These are phyloP conservation scores for Scedosporium aurantiacum DNA, from an alignment of 2,329 filamentous ascomycete genomes.

Conservation along the genomic window DNA sequence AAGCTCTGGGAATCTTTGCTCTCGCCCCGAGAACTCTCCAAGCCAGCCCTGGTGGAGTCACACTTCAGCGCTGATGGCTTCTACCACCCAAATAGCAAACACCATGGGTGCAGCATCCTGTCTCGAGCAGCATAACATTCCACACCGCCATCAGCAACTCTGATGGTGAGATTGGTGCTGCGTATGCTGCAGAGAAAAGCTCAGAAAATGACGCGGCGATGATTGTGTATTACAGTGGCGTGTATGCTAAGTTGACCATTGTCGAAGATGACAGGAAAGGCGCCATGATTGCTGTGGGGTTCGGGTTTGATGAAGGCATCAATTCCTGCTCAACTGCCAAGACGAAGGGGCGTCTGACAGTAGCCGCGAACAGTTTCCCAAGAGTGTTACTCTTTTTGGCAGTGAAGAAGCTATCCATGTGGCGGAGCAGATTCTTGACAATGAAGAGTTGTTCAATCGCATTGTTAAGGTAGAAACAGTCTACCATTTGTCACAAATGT, in stretches of 20 bases:
- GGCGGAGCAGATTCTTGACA: background rate
- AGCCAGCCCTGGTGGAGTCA: constrained; percentile 29
- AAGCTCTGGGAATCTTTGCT: constrained; percentile 31
- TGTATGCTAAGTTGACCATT: constrained; percentile 5
- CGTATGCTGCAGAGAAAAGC: constrained; percentile 17
- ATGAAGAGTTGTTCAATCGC: constrained; percentile 12
- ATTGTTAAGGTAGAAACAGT: constrained; percentile 11
- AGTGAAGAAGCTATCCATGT: constrained; percentile 15
- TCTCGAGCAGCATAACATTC: constrained; percentile 17
- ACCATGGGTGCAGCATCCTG: constrained; percentile 13
- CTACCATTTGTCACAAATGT: constrained; percentile 23
- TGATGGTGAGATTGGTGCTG: constrained; percentile 28
- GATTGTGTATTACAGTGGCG: constrained; percentile 21
- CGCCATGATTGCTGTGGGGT: constrained; percentile 19
- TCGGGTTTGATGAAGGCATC: background rate
- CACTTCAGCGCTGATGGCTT: constrained; percentile 30
- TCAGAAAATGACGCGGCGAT: constrained; percentile 17
- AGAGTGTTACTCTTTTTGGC: constrained; percentile 24
- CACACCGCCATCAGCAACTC: constrained; percentile 24
- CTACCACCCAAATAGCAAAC: constrained; percentile 19
- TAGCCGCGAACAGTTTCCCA: constrained; percentile 27
- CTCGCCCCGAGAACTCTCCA: constrained; percentile 19
- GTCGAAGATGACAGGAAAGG: constrained; percentile 7
- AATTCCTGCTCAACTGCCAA: background rate
- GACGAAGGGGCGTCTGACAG: constrained; percentile 11